phyloP scores from a whole-genome alignment of 352 stramenopile species.

The Globisporangium barbulae region DNA sequence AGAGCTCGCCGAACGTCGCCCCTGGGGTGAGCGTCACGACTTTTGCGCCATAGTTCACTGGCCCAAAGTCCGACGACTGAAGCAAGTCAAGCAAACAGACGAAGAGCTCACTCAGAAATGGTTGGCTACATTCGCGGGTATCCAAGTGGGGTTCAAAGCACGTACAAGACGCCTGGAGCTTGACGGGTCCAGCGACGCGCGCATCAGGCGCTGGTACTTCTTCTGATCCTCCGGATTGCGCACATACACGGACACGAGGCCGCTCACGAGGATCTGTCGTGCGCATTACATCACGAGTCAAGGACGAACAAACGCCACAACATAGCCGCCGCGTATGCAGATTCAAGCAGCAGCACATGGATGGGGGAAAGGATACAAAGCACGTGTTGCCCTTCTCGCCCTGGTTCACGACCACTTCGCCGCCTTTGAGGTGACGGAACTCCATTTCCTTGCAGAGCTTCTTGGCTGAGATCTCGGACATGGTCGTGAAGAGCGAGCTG shows the following conservation, averaged over 20 bases:
- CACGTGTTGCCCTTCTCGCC: slow-evolving; percentile 84
- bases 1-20: slow-evolving; percentile 81
- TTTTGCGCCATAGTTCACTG: slow-evolving; percentile 51
- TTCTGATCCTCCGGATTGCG: slow-evolving; percentile 67
- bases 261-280: slow-evolving; percentile 72
- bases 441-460: slow-evolving; percentile 88
- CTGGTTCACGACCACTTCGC: slow-evolving; percentile 77
- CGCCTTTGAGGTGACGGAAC: slow-evolving; percentile 64
- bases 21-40: slow-evolving; percentile 73
- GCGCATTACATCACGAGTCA: background rate
- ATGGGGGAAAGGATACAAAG: slow-evolving; percentile 40
- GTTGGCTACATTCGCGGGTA: background rate
- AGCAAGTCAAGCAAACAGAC: background rate
- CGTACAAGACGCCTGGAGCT: slow-evolving; percentile 41
- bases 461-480: slow-evolving; percentile 81
- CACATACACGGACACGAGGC: slow-evolving; percentile 71
- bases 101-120: background rate
- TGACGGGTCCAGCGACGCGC: slow-evolving; percentile 37
- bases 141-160: background rate
- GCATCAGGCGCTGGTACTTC: slow-evolving; percentile 49
- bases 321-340: background rate
- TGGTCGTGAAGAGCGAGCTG: slow-evolving; percentile 82
- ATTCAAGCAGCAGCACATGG: background rate
- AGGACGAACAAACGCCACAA: background rate
- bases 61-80: slow-evolving; percentile 30